Evolutionary conservation across 495 filamentous ascomycete species (phyloP).

Genomic region (Coniosporium apollinis): DNA sequence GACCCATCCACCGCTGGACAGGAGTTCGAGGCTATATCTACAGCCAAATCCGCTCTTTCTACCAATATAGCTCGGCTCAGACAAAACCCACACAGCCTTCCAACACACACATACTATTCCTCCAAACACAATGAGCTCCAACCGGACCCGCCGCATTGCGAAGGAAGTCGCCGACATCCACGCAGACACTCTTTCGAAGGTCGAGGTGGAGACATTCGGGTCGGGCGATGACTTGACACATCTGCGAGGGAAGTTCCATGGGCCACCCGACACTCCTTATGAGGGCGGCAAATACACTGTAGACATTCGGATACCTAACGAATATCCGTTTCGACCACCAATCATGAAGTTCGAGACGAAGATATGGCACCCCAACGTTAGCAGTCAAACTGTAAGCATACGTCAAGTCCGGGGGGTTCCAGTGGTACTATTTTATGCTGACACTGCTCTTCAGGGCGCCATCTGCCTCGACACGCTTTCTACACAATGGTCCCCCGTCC

Average conservation of each 20-base stretch:
- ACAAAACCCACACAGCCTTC: too few species aligned
- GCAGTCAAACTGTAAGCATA: constrained; percentile 67
- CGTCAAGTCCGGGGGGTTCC: too few species aligned
- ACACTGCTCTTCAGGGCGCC: constrained; percentile 46
- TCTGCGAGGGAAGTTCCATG: constrained; percentile 66
- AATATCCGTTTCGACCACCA: constrained; percentile 89
- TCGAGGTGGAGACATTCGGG: constrained; percentile 50
- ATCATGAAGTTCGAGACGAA: constrained; percentile 87
- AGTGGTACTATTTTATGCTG: too few species aligned
- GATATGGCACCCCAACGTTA: constrained; percentile 97
- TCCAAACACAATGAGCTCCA: constrained; percentile 53
- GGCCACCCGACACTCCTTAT: constrained; percentile 87
- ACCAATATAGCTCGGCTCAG: too few species aligned
- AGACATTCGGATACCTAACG: constrained; percentile 71
- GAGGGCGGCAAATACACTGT: constrained; percentile 72
- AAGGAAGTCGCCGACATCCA: constrained; percentile 88
- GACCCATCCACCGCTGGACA: too few species aligned
- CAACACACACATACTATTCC: neutral
- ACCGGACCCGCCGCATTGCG: constrained; percentile 63
- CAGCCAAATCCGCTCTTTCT: too few species aligned
- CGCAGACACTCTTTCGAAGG: constrained; percentile 55
- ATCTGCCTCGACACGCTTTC: constrained; percentile 94
- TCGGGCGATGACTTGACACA: constrained; percentile 60
- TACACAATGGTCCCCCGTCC: constrained; percentile 79
- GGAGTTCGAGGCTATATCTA: too few species aligned